Evolutionary conservation across 345 rosid species (phyloP), one percentile per base, ranked within the genome.

Genomic region (Anacardium occidentale): DNA sequence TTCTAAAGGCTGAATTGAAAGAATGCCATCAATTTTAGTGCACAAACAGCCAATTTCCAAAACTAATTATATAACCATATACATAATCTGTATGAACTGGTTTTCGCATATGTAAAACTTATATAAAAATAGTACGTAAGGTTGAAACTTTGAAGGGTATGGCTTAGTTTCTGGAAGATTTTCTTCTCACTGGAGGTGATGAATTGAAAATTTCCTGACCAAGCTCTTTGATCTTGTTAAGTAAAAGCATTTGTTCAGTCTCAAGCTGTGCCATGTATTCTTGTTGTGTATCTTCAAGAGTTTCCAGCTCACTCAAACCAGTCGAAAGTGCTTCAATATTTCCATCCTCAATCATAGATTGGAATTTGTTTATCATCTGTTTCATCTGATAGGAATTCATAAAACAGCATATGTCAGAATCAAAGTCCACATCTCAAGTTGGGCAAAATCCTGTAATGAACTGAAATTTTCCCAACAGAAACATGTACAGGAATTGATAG

Each of bases 151-250:
- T 58, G 42, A 67, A 79, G 21, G 66, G 7, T 62, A 29, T 42
- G 75, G 67, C 72, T 83, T 76, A 83, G 6, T n/a, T 62, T 74
- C 74, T 69, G 2, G 89, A 82, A 73, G 86, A 66, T 78, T 79
- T 78, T 72, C 89, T 82, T 79, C 69, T 83, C 40, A 42, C 26
- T 57, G 84, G 55, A 14, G 94, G 83, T 4, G 94, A 76, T 5
- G 96, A 81, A 87, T 79, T 81, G 40, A 83, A 67, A 12, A 95
- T 82, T 80, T 95, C 99, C 59, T 86, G 84, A 57, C 97, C 99
- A 20, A 95, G 97, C 70, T 95, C 99, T 77, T 88, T 87, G 71
- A 95, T 87, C 89, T 95, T 95, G 81, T 82, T 80, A 2, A 92
- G 80, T 29, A 95, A 86, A 69, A 95, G 85, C 80, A 42, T 85